Conservation (phyloP, 2,329 filamentous ascomycete species). For the Colletotrichum musae region DNA sequence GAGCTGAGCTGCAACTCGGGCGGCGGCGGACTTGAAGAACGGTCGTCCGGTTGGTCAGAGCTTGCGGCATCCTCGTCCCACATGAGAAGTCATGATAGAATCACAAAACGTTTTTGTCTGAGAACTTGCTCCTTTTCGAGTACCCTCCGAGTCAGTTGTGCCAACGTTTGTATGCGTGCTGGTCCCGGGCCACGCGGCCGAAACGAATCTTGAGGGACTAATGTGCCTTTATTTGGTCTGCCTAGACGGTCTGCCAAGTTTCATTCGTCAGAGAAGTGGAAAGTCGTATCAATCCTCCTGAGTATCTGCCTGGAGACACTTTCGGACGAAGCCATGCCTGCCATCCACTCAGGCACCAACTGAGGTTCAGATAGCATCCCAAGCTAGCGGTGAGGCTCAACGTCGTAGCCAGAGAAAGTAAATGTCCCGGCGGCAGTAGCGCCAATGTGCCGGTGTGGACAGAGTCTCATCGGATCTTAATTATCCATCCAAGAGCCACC, state of each 20-base stretch:
- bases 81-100: constrained; percentile 37
- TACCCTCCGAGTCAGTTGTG: constrained; percentile 13
- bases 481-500: too few relatives aligned
- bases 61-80: constrained; percentile 18
- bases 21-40: constrained; percentile 2
- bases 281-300: constrained; percentile 12
- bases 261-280: constrained; percentile 10
- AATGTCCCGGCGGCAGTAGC: too few relatives aligned
- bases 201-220: constrained; percentile 4
- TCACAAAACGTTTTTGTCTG: constrained; percentile 26
- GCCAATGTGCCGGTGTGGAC: too few relatives aligned
- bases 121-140: background rate
- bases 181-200: constrained; percentile 22
- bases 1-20: constrained; percentile 21
- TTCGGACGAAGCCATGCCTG: constrained; percentile 2
- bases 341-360: background rate
- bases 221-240: background rate
- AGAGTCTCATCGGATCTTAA: too few relatives aligned
- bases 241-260: background rate
- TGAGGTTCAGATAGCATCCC: background rate
- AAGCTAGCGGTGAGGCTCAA: background rate
- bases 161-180: background rate
- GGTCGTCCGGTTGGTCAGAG: constrained; percentile 19
- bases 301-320: background rate
- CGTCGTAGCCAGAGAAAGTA: too few relatives aligned